Conservation (phyloP, 2,329 filamentous ascomycete species). For the Orbilia blumenaviensis region DNA sequence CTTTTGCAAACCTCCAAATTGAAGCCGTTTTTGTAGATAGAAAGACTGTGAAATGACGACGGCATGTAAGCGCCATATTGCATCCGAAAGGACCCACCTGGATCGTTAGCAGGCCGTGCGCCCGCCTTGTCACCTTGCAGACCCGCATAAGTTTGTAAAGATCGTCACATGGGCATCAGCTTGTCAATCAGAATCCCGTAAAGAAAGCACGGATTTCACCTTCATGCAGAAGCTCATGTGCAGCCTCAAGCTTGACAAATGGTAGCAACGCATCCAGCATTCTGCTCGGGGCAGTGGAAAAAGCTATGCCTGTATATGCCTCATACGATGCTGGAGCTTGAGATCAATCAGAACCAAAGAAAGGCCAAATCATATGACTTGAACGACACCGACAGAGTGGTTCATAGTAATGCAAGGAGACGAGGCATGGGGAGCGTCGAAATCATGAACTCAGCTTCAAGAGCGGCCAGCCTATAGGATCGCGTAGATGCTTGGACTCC, state of each 20-base stretch:
- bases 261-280: slow-evolving; percentile 17
- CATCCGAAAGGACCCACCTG: slow-evolving; percentile 44
- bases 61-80: slow-evolving; percentile 54
- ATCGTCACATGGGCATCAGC: slow-evolving; percentile 51
- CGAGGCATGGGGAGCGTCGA: slow-evolving; percentile 36
- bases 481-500: slow-evolving; percentile 33
- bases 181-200: slow-evolving; percentile 22
- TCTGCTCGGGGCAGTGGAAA: not conserved
- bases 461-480: slow-evolving; percentile 38
- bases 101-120: slow-evolving; percentile 52
- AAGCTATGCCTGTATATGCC: slow-evolving; percentile 35
- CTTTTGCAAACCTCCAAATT: slow-evolving; percentile 14
- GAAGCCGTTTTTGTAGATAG: slow-evolving; percentile 4
- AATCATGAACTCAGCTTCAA: slow-evolving; percentile 23
- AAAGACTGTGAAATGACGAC: slow-evolving; percentile 43
- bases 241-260: slow-evolving; percentile 39
- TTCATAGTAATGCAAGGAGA: slow-evolving; percentile 36
- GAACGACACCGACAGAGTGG: slow-evolving; percentile 50
- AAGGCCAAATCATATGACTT: slow-evolving; percentile 53
- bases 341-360: slow-evolving; percentile 40
- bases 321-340: slow-evolving; percentile 20
- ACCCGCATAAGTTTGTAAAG: slow-evolving; percentile 31
- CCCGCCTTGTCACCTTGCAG: slow-evolving; percentile 44
- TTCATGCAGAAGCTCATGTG: slow-evolving; percentile 46
- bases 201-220: slow-evolving; percentile 11